A percentile compares a stretch with the other conserved stretches of the same genome.
phyloP scores from a whole-genome alignment of 805 yeast genomes.

The Saccharomycopsis sp. region DNA sequence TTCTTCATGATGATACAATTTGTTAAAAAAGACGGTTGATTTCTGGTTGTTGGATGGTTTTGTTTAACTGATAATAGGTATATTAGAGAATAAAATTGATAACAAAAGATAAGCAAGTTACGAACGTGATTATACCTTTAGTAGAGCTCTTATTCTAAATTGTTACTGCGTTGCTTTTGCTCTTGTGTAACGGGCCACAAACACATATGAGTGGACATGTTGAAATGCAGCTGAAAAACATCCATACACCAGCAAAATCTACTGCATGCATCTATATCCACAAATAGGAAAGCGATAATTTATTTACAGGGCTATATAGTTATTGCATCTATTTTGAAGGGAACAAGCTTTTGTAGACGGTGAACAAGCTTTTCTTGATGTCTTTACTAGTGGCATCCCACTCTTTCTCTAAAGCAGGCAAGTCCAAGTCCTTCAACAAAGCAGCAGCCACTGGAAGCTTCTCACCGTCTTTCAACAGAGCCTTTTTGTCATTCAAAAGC shows the following conservation, averaged over 20 bases:
- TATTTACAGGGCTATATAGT: too few relatives aligned
- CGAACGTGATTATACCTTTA: too few relatives aligned
- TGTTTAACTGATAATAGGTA: too few relatives aligned
- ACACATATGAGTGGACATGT: not conserved
- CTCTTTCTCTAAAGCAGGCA: slow-evolving; percentile 7
- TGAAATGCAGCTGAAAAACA: not conserved
- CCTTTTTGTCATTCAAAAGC: slow-evolving; percentile 3
- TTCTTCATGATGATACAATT: not conserved
- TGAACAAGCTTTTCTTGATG: slow-evolving; percentile 13
- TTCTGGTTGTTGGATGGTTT: not conserved
- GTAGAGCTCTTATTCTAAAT: too few relatives aligned
- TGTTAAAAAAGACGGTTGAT: not conserved
- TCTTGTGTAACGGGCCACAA: not conserved
- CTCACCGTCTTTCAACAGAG: slow-evolving; percentile 4
- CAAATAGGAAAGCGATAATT: not conserved
- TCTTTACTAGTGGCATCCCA: slow-evolving; percentile 10
- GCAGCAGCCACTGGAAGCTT: slow-evolving; percentile 8
- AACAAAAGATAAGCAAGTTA: too few relatives aligned
- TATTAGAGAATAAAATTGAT: too few relatives aligned
- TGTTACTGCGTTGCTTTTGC: too few relatives aligned
- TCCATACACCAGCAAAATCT: not conserved
- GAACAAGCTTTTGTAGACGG: slow-evolving; percentile 7
- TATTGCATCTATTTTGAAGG: not conserved
- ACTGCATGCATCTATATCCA: not conserved
- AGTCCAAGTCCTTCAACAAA: slow-evolving; percentile 8